A percentile compares a stretch with the other conserved stretches of the same genome.
These are phyloP conservation scores for Mortierella sp. DNA, from an alignment of 371 early-diverging fungal genomes.

Conservation along the genomic window DNA sequence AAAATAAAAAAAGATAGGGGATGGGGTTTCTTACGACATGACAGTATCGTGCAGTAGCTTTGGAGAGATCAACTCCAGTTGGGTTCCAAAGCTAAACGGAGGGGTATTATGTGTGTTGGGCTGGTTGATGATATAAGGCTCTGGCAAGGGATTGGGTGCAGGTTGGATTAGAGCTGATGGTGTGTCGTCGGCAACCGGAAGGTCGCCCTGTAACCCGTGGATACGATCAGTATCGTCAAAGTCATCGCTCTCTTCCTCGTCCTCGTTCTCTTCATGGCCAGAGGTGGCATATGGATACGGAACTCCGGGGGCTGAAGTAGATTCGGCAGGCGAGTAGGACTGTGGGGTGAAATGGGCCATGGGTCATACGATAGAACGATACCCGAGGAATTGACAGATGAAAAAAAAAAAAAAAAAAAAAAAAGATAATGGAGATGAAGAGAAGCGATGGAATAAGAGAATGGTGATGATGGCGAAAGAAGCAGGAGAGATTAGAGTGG, in stretches of 20 bases:
- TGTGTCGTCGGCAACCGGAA: not conserved
- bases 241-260: conserved; percentile 16
- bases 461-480: too few relatives aligned
- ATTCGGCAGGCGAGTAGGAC: not conserved
- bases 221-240: conserved; percentile 1
- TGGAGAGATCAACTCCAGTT: conserved; percentile 29
- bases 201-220: not conserved
- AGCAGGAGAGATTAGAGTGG: too few relatives aligned
- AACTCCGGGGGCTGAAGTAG: too few relatives aligned
- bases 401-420: too few relatives aligned
- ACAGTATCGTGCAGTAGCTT: conserved; percentile 40
- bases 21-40: conserved; percentile 47
- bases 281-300: too few relatives aligned
- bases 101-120: conserved; percentile 34
- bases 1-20: not conserved
- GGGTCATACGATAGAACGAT: too few relatives aligned
- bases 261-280: conserved; percentile 10
- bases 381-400: too few relatives aligned
- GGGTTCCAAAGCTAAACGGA: conserved; percentile 38
- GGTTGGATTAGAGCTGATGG: conserved; percentile 31
- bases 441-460: too few relatives aligned
- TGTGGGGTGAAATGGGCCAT: not conserved
- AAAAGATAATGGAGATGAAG: too few relatives aligned
- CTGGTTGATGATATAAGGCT: conserved; percentile 41
- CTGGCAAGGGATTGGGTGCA: conserved; percentile 38